phyloP scores from a whole-genome alignment of 495 filamentous ascomycete species.

The Jackrogersella minutella region DNA sequence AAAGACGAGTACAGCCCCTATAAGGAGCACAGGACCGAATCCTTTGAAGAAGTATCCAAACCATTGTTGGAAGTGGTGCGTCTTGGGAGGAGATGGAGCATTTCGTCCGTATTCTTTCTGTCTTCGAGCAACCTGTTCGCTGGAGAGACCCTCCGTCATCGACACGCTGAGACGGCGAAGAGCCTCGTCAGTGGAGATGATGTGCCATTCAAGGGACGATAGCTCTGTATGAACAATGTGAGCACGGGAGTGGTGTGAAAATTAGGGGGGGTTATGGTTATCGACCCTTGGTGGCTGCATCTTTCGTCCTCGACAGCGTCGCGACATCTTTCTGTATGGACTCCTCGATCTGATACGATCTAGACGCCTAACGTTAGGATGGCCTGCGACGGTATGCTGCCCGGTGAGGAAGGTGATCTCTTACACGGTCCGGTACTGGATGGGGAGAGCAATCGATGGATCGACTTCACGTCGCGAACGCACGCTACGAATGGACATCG shows the following conservation, averaged over 20 bases:
- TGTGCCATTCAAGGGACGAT: constrained; percentile 64
- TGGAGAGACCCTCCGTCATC: constrained; percentile 58
- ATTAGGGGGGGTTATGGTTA: constrained; percentile 6
- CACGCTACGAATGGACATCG: constrained; percentile 50
- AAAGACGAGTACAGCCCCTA: constrained; percentile 70
- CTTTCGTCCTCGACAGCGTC: constrained; percentile 48
- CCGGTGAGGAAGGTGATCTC: neutral
- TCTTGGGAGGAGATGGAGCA: constrained; percentile 64
- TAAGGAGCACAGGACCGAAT: constrained; percentile 70
- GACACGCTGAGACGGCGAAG: constrained; percentile 61
- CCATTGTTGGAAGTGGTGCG: constrained; percentile 63
- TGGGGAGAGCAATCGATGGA: constrained; percentile 59
- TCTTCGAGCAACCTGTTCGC: constrained; percentile 55
- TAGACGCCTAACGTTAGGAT: constrained; percentile 24
- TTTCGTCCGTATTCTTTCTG: constrained; percentile 68
- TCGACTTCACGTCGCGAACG: constrained; percentile 51
- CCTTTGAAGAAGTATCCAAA: constrained; percentile 76
- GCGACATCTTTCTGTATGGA: constrained; percentile 51
- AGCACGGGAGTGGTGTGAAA: constrained; percentile 14
- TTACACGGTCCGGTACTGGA: constrained; percentile 62
- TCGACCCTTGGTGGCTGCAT: constrained; percentile 53
- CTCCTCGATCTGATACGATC: constrained; percentile 63
- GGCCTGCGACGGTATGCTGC: neutral
- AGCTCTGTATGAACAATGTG: constrained; percentile 45
- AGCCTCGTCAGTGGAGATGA: constrained; percentile 61